A percentile compares a stretch with the other conserved stretches of the same genome.
phyloP scores from a whole-genome alignment of 352 stramenopile species.

The Phytophthora sp. region DNA sequence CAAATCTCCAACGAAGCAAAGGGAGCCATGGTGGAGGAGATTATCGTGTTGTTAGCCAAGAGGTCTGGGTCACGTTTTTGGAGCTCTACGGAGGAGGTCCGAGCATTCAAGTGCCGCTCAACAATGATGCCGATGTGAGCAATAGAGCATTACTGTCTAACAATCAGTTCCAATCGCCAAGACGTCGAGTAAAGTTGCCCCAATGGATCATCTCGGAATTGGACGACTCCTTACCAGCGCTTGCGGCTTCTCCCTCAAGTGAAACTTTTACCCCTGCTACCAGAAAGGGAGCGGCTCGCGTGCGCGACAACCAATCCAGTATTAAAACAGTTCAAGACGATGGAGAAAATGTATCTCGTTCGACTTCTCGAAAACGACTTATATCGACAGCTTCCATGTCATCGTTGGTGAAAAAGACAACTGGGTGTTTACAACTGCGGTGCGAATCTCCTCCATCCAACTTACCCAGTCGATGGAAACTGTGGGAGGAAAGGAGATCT shows the following conservation, averaged over 20 bases:
- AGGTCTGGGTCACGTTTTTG: constrained; percentile 71
- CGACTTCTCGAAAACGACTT: constrained; percentile 14
- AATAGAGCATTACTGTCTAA: not conserved
- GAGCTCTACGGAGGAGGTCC: constrained; percentile 67
- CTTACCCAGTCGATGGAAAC: constrained; percentile 33
- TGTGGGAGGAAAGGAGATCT: constrained; percentile 18
- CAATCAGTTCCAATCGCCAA: constrained; percentile 1
- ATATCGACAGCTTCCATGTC: constrained; percentile 23
- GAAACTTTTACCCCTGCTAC: constrained; percentile 19
- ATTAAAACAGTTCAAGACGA: constrained; percentile 2
- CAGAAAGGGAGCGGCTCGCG: constrained; percentile 10
- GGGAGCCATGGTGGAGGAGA: constrained; percentile 44
- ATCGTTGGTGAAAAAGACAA: constrained; percentile 25
- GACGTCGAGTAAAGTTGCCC: not conserved
- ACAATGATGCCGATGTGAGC: not conserved
- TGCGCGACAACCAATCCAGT: constrained; percentile 5
- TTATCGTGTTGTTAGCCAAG: constrained; percentile 70
- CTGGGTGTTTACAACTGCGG: not conserved
- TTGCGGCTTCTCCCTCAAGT: constrained; percentile 5
- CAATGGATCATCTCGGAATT: constrained; percentile 66
- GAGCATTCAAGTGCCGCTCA: constrained; percentile 51
- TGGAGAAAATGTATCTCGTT: constrained; percentile 1
- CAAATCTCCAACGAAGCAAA: constrained; percentile 46
- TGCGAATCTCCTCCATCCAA: constrained; percentile 13
- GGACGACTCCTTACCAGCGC: constrained; percentile 42